Base-by-base conservation (phyloP, 2,329 filamentous ascomycete genomes). In the Pyrenophora seminiperda region DNA sequence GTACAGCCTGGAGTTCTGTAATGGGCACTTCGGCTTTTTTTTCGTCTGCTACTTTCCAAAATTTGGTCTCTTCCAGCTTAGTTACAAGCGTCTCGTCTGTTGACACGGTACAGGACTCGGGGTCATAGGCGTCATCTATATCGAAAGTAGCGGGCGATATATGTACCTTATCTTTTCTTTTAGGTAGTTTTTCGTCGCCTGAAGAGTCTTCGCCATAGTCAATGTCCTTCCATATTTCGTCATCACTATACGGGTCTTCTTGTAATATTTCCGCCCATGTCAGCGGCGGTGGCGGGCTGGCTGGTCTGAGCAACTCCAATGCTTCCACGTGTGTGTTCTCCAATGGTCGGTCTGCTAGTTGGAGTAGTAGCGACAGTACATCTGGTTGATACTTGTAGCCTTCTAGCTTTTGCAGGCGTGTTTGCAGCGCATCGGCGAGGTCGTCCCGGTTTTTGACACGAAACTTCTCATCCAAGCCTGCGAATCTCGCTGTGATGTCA, bases 181-280 rank as follows among this genome's bases (percentile, higher is more conserved):
- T 72, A 41, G 70, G 61, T 3, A 72, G 73, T 34, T 72, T 67
- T 17, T 85, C 82, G 37, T 85, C 81, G n/a, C 82, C 85, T 1
- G 87, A 90, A 45, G 82, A 87, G 48, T 86, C 83, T 22, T 79
- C 78, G 32, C 72, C 81, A 65, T 86, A 91, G 56, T 89, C 82
- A 46, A 88, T 82, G 53, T 84, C 81, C 39, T 80, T 80, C 91
- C 90, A 96, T 3, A 94, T 74, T 2, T 80, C 81, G 17, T 82
- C 80, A 20, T 91, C 77, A 17, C 84, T 83, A 72, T 91, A 87
- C 2, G 88, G 85, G 58, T 94, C 91, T 41, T 93, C 87, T 7
- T 78, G 81, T 39, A 90, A 81, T 43, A 97, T 86, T 29, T 96
- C 87, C 45, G 86, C 81, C 92, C 92, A 97, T 17, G 81, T 88